These are phyloP conservation scores for Capsicum pubescens DNA, from an alignment of 257 asterid genomes.

Conservation along the genomic window DNA sequence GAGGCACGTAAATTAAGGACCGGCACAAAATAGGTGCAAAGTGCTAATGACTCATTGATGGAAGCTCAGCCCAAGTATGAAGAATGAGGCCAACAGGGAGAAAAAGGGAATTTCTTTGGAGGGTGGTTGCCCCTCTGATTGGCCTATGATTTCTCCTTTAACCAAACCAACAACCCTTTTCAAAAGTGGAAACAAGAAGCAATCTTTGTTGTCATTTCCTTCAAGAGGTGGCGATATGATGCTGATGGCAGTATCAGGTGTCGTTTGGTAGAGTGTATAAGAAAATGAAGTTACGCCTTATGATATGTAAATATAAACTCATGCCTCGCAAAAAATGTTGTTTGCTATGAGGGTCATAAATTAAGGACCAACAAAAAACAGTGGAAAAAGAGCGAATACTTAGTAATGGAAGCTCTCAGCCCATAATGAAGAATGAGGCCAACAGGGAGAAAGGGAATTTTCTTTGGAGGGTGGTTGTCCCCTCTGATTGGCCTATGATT, in stretches of 20 bases:
- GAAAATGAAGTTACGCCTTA: too few relatives aligned
- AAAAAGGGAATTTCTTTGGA: neutral
- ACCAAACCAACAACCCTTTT: neutral
- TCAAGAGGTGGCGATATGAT: neutral
- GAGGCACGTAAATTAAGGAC: neutral
- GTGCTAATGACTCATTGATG: neutral
- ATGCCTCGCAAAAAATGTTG: too few relatives aligned
- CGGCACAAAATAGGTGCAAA: neutral
- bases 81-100: conserved; percentile 12
- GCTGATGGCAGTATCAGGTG: neutral
- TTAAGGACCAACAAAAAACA: too few relatives aligned
- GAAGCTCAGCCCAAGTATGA: neutral
- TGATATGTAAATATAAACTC: too few relatives aligned
- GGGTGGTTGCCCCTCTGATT: conserved; percentile 22
- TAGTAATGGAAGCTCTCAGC: too few relatives aligned
- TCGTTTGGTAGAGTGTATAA: too few relatives aligned
- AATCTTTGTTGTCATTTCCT: neutral
- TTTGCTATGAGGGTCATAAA: too few relatives aligned
- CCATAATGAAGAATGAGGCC: too few relatives aligned
- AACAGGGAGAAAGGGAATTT: too few relatives aligned
- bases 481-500: too few relatives aligned
- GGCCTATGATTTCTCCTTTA: neutral
- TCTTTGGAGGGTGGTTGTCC: too few relatives aligned
- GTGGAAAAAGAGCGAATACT: too few relatives aligned
- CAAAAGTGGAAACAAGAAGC: neutral